Conservation (phyloP, 1,139 yeast genomes). For the Nadsonia commutata region DNA sequence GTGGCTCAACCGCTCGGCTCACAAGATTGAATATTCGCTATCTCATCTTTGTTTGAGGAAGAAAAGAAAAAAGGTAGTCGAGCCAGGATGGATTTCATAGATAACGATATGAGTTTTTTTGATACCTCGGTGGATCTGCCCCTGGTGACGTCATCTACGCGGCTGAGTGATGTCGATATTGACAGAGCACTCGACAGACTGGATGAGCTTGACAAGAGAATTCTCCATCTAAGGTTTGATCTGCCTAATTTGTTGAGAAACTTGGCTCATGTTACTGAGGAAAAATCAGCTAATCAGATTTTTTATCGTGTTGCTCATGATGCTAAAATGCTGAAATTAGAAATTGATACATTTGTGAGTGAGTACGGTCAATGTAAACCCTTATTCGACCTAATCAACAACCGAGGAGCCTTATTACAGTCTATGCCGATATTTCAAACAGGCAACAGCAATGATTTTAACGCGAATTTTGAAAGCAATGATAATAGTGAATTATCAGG, state of each 20-base stretch:
- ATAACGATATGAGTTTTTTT: neutral
- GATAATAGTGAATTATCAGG: too few relatives aligned
- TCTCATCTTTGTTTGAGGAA: too few relatives aligned
- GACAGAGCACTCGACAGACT: slow-evolving; percentile 4
- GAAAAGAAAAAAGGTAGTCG: too few relatives aligned
- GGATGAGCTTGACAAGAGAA: slow-evolving; percentile 2
- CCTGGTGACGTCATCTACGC: neutral
- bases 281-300: slow-evolving; percentile 3
- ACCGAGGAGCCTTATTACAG: neutral
- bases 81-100: neutral
- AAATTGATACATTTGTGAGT: slow-evolving; percentile 5
- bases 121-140: neutral
- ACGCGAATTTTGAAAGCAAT: too few relatives aligned
- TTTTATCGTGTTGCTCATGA: slow-evolving; percentile 4
- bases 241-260: slow-evolving; percentile 5
- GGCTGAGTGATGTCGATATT: neutral
- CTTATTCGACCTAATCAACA: neutral
- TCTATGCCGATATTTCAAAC: too few relatives aligned
- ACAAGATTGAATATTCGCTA: neutral
- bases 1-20: too few relatives aligned
- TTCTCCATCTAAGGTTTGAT: slow-evolving; percentile 3
- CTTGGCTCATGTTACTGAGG: slow-evolving; percentile 4
- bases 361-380: neutral
- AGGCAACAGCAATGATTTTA: too few relatives aligned
- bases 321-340: slow-evolving; percentile 2